Base-by-base conservation (phyloP, 1,139 yeast genomes). In the Cylindricascospora bacillispora region DNA sequence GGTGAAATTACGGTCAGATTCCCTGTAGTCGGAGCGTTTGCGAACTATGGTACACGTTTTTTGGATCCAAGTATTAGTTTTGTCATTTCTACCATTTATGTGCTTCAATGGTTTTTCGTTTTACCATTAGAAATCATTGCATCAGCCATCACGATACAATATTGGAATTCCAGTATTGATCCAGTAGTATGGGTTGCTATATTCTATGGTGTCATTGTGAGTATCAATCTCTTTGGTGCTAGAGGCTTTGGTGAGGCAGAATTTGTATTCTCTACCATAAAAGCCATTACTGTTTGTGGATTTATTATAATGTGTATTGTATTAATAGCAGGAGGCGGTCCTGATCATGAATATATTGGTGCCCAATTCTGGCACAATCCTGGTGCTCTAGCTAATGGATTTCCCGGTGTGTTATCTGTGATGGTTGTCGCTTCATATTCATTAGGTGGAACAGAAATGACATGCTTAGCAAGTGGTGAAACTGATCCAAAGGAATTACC, bases 391-490 rank as follows among this genome's bases (percentile, higher is more conserved):
- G 68, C 75, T 43, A 67, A 32, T 38, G 79, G 74, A 35, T 78
- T 69, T 62, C 80, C 81, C 50, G 93, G 93, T 42, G 73, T 82
- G 17, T 71, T 83, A 46, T 62, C 81, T n/a, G 79, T 76, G 14
- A 78, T 83, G 44, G 81, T 83, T 30, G 69, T 78, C 10, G 86
- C 93, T 3, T 82, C 93, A 4, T 83, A 80, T 55, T 73, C 93
- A 3, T 75, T 79, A 45, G 82, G 83, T 24, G 93, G 93, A 41
- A 71, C 80, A 26, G 93, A 80, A 55, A 64, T 79, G 48, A 78
- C 78, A 35, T 92, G 92, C 32, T 62, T 83, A 40, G 85, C 93
- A 13, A 85, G 93, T 22, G 83, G 92, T 13, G 94, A 83, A 57
- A 64, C 63, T 26, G 73, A 79, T 52, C 93, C 93, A 32, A 65